Percentiles rank a stretch among this genome's conserved stretches.
These are phyloP conservation scores for Colletotrichum sp. DNA, from an alignment of 2,329 filamentous ascomycete genomes.

Conservation along the genomic window DNA sequence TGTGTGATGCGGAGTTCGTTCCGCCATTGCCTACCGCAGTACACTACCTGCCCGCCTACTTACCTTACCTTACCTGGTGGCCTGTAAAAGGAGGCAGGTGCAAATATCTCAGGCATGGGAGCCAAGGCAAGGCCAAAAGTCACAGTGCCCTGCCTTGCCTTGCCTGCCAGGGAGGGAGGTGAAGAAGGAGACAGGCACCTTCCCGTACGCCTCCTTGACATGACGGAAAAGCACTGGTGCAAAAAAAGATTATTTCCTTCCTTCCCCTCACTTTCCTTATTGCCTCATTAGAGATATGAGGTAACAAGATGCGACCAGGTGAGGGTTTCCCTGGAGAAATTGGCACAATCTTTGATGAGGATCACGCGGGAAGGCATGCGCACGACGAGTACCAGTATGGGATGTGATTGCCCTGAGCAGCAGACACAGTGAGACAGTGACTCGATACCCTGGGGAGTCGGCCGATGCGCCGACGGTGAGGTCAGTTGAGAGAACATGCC, in stretches of 20 bases:
- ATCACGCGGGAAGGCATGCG: not conserved
- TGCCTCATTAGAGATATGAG: not conserved
- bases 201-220: not conserved
- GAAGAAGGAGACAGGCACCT: not conserved
- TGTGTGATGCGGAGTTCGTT: constrained; percentile 15
- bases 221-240: not conserved
- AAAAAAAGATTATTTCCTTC: not conserved
- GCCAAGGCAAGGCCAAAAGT: not conserved
- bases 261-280: not conserved
- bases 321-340: not conserved
- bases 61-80: not conserved
- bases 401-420: not conserved
- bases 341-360: not conserved
- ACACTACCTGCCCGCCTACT: not conserved
- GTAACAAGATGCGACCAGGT: not conserved
- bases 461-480: constrained; percentile 1
- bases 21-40: not conserved
- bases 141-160: not conserved
- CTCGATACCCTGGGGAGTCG: not conserved
- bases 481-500: not conserved
- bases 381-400: not conserved
- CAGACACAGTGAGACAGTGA: constrained; percentile 2
- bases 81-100: not conserved
- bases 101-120: not conserved
- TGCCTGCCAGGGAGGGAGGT: not conserved